phyloP scores from a whole-genome alignment of 139 green algal genomes.

The Chlamydomonas sp. region DNA sequence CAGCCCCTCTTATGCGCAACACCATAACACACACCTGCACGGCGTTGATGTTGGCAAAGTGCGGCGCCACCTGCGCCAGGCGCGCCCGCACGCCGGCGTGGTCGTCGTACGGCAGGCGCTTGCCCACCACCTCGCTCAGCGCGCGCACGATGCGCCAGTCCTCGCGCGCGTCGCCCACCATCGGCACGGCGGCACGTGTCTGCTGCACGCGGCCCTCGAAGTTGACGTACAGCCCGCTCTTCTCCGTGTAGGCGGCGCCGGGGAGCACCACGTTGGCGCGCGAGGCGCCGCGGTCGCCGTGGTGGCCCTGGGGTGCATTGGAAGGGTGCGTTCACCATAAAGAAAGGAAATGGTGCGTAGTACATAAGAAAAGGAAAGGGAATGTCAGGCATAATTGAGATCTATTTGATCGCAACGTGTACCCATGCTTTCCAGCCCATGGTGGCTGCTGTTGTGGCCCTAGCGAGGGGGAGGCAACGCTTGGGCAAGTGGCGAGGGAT shows the following conservation, averaged over 20 bases:
- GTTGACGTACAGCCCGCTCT: constrained; percentile 90
- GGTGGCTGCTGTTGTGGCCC: too few relatives aligned
- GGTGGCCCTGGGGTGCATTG: constrained; percentile 74
- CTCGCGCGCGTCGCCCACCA: constrained; percentile 82
- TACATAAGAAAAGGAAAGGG: background rate
- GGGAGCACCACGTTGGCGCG: constrained; percentile 95
- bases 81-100: constrained; percentile 75
- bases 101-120: constrained; percentile 89
- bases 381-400: too few relatives aligned
- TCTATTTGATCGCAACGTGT: too few relatives aligned
- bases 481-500: too few relatives aligned
- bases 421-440: too few relatives aligned
- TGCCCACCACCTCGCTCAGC: constrained; percentile 70
- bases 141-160: constrained; percentile 89
- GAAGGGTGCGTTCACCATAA: background rate
- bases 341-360: background rate
- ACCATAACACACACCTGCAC: constrained; percentile 56
- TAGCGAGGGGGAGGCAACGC: too few relatives aligned
- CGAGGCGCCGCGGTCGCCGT: constrained; percentile 92
- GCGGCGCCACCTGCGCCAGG: constrained; percentile 82
- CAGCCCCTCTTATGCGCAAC: too few relatives aligned
- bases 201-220: constrained; percentile 94
- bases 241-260: constrained; percentile 91
- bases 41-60: constrained; percentile 66
- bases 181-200: constrained; percentile 84